Percentiles rank a stretch among this genome's conserved stretches.
Evolutionary conservation across 768 basidiomycete species (phyloP).

Genomic region (Coprinopsis sp.): DNA sequence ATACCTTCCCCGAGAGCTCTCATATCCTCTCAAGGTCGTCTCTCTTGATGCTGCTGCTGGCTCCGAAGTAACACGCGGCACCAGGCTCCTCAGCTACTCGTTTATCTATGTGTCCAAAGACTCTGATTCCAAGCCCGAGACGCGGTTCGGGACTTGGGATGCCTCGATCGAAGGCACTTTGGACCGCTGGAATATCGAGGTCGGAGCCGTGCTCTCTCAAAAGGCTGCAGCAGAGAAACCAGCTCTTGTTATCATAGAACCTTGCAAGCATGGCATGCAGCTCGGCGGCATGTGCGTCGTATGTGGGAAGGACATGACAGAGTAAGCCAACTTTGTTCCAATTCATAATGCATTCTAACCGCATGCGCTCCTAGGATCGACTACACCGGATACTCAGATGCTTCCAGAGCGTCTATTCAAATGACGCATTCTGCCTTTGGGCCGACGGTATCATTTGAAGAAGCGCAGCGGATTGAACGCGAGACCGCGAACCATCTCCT

Average conservation of each 20-base stretch:
- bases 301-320: conserved; percentile 94
- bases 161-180: conserved; percentile 77
- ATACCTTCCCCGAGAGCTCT: conserved; percentile 69
- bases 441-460: conserved; percentile 87
- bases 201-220: conserved; percentile 60
- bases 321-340: conserved; percentile 43
- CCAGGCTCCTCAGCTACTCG: conserved; percentile 79
- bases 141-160: conserved; percentile 89
- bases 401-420: conserved; percentile 81
- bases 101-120: conserved; percentile 54
- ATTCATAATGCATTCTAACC: conserved; percentile 8
- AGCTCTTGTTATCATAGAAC: conserved; percentile 70
- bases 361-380: conserved; percentile 47
- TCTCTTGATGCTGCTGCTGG: conserved; percentile 52
- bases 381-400: conserved; percentile 85
- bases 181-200: conserved; percentile 61
- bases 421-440: conserved; percentile 93
- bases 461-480: conserved; percentile 84
- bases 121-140: conserved; percentile 50
- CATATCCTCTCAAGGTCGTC: conserved; percentile 82
- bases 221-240: conserved; percentile 56
- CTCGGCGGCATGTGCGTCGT: conserved; percentile 87
- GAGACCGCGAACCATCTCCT: conserved; percentile 79
- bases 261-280: conserved; percentile 96
- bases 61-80: conserved; percentile 57